These are phyloP conservation scores for Aspergillus intermedius DNA, from an alignment of 2,329 filamentous ascomycete species.

Conservation along the genomic window DNA sequence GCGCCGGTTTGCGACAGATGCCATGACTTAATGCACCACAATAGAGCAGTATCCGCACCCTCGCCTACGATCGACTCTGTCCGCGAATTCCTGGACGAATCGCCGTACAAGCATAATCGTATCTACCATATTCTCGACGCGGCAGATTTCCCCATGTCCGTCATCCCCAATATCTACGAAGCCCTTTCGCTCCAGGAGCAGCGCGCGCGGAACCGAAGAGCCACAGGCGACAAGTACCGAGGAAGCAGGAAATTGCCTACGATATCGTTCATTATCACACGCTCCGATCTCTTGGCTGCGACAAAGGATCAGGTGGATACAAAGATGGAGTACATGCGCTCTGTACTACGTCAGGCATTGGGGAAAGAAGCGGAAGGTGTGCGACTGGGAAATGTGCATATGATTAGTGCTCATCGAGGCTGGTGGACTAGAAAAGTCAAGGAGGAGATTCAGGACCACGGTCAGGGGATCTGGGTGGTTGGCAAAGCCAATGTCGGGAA, in stretches of 20 bases:
- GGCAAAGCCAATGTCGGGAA: constrained; percentile 99
- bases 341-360: constrained; percentile 69
- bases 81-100: constrained; percentile 76
- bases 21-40: constrained; percentile 72
- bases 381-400: constrained; percentile 80
- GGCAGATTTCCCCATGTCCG: constrained; percentile 91
- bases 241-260: constrained; percentile 67
- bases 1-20: constrained; percentile 70
- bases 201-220: constrained; percentile 73
- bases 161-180: constrained; percentile 69
- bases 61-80: constrained; percentile 79
- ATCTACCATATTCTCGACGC: constrained; percentile 94
- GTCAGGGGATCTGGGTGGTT: constrained; percentile 88
- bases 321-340: constrained; percentile 76
- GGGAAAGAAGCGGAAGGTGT: constrained; percentile 60
- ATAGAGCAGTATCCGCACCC: constrained; percentile 61
- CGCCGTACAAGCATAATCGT: constrained; percentile 84
- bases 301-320: constrained; percentile 75
- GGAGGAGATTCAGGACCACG: constrained; percentile 74
- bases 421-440: constrained; percentile 92
- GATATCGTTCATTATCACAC: constrained; percentile 84
- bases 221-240: constrained; percentile 59
- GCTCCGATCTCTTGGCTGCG: constrained; percentile 78
- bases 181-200: constrained; percentile 66
- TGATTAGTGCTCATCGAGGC: constrained; percentile 74